Base-by-base conservation (phyloP, 1,284 basidiomycete genomes). In the Fomitiporia mediterranea region DNA sequence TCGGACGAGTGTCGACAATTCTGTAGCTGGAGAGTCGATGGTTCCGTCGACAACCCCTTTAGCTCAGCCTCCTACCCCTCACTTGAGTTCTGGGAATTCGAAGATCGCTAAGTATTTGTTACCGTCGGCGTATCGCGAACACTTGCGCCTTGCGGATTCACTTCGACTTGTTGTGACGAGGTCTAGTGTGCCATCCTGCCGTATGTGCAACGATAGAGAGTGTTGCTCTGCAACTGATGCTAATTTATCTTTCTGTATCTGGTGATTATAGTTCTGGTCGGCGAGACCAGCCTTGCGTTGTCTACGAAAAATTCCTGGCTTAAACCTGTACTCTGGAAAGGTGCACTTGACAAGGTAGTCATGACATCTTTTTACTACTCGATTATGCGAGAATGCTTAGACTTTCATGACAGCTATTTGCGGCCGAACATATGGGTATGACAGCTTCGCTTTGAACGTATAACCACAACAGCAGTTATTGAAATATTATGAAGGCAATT, bases 401-500 rank as follows among this genome's bases (percentile, higher is more conserved):
- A 32, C 13, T 23, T 34, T 42, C 13, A 25, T 19, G 15, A 23
- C n/a, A 57, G 59, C 28, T 60, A n/a, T 55, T 55, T 34, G 50
- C 55, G 2, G 27, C 46, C 28, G 56, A 60, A 4, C 52, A 57
- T 58, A 46, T 57, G 23, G 58, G 55, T 54, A 23, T 25, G 25
- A n/a, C 27, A 3, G 32, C 1, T 17, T 32, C 30, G 25, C 19
- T 4, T 34, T 42, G 17, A 30, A 35, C 17, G 51, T 32, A 27
- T 13, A 19, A 17, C 7, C 28, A 32, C 39, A 3, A 13, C 17
- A 4, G 8, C 2, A 25, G 21, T 57, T n/a, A 44, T 13, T 40
- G n/a, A 3, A 3, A 13, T 34, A 17, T n/a, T 27, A 25, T n/a
- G 44, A 39, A 65, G 64, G 64, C 32, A 73, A 73, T 64, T 75